These are phyloP conservation scores for Volvox africanus DNA, from an alignment of 139 green algal species.

Conservation along the genomic window DNA sequence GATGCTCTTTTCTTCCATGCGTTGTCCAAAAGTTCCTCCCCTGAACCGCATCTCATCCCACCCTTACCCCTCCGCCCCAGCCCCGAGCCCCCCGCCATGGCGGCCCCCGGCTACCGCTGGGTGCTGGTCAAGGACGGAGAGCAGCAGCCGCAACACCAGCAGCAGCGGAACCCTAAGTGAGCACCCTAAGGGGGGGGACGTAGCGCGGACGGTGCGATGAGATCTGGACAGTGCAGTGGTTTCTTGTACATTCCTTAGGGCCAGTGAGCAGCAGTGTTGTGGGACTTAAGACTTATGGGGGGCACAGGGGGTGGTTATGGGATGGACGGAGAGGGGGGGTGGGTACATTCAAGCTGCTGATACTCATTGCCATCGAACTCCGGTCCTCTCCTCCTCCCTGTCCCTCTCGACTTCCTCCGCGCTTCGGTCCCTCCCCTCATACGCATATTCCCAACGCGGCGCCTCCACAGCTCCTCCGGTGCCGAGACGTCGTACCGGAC, in stretches of 20 bases:
- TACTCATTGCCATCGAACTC: not conserved
- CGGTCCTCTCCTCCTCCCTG: not conserved
- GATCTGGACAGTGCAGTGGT: no score
- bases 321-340: not conserved
- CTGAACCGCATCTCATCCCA: not conserved
- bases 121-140: constrained; percentile 72
- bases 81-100: constrained; percentile 66
- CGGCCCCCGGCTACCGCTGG: constrained; percentile 75
- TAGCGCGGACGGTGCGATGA: not conserved
- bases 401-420: not conserved
- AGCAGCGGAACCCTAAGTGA: not conserved
- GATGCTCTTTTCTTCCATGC: not conserved
- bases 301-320: no score
- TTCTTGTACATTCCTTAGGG: no score
- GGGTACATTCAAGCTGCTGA: not conserved
- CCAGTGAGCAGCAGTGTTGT: no score
- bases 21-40: not conserved
- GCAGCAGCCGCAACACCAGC: not conserved
- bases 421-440: not conserved
- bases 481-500: not conserved
- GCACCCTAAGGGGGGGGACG: not conserved
- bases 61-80: not conserved
- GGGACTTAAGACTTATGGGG: no score
- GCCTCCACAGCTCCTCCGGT: not conserved
- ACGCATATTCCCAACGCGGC: no score